Percentiles rank a stretch among this genome's conserved stretches.
Evolutionary conservation across 169 alveolate genomes (phyloP).

Genomic region (Cryptosporidium meleagridis): DNA sequence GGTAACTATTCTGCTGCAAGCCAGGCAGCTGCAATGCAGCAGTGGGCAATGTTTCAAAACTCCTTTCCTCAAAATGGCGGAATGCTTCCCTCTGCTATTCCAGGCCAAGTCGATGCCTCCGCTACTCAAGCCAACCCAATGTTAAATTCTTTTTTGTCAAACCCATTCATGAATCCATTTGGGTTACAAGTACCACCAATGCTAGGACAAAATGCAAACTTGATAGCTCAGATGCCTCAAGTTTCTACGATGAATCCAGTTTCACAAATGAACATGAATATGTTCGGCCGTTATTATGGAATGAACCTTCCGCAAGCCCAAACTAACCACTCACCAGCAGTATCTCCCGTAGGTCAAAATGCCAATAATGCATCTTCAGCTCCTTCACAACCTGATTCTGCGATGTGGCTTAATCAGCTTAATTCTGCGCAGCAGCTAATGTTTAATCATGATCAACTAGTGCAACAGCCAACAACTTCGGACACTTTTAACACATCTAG

Average conservation of each 20-base stretch:
- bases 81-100: conserved; percentile 2
- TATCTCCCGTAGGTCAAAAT: conserved; percentile 11
- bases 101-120: conserved; percentile 1
- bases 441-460: conserved; percentile 9
- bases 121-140: conserved; percentile 9
- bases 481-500: neutral
- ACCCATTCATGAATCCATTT: conserved; percentile 43
- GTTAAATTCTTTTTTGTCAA: neutral
- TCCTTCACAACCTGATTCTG: neutral
- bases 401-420: conserved; percentile 20
- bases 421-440: neutral
- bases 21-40: conserved; percentile 72
- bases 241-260: conserved; percentile 31
- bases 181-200: conserved; percentile 36
- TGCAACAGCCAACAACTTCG: conserved; percentile 2
- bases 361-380: neutral
- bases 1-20: conserved; percentile 70
- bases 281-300: conserved; percentile 44
- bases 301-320: conserved; percentile 15
- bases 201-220: conserved; percentile 31
- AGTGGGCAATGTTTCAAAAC: conserved; percentile 69
- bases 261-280: conserved; percentile 42
- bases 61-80: conserved; percentile 3
- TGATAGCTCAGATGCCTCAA: conserved; percentile 5
- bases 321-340: neutral